Base-by-base conservation (phyloP, 1,284 basidiomycete species). In the Ceratobasidium sp. region DNA sequence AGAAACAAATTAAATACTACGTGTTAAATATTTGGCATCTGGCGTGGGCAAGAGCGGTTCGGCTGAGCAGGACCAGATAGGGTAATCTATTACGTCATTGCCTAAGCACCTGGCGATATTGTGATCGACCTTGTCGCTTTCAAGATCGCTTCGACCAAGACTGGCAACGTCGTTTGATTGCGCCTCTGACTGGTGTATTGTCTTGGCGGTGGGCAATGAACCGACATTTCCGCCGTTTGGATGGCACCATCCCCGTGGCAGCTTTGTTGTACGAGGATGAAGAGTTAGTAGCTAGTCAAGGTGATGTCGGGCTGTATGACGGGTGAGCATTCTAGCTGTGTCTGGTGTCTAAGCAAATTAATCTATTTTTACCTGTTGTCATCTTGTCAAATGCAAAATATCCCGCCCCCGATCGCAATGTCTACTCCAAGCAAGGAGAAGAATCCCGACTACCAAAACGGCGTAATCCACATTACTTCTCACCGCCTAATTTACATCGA, bases 401-500 rank as follows among this genome's bases (percentile, higher is more conserved):
- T n/a, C n/a, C n/a, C n/a, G n/a, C n/a, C n/a, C n/a, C n/a, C n/a
- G n/a, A n/a, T n/a, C n/a, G n/a, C 42, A 58, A 8, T 43, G 32
- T 58, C 29, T 5, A 40, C 25, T 27, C 72, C 42, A 77, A 96
- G 94, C 68, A 85, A 86, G 73, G 89, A 92, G 80, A 98, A 98
- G 80, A 83, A 91, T 22, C 80, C 86, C 49, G 80, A 85, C 56
- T 87, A 93, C 78, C 87, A 91, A 78, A 79, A 85, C 58, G 93
- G 94, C 32, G 85, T 85, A 0, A 78, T 92, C 1, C 85, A 92
- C 76, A 82, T 93, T 27, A 94, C 96, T 0, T 91, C 89, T 0
- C 93, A 97, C 77, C 88, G 96, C 54, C 78, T 94, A 2, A 88
- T 95, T 81, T 94, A 92, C 80, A 82, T 94, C 73, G 88, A 93